A percentile compares a stretch with the other conserved stretches of the same genome.
These are phyloP conservation scores for Penicillium malachiteum DNA, from an alignment of 495 filamentous ascomycete species.

Conservation along the genomic window DNA sequence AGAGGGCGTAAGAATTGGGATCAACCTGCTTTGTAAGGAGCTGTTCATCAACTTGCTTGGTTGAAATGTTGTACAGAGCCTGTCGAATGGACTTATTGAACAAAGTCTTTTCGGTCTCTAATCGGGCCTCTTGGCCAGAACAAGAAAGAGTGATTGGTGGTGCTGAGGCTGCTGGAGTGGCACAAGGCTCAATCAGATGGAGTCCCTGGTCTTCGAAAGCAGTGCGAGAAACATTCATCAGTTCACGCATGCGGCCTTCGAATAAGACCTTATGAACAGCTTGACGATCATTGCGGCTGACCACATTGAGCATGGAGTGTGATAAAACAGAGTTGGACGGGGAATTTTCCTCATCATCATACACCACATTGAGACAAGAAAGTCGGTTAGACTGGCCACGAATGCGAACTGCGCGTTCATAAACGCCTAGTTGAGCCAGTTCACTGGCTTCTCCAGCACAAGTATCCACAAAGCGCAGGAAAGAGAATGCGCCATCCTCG, in stretches of 20 bases:
- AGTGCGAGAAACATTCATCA: constrained; percentile 76
- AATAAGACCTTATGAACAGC: constrained; percentile 67
- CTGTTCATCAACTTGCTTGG: constrained; percentile 64
- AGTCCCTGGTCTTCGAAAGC: constrained; percentile 69
- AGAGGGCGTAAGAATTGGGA: constrained; percentile 58
- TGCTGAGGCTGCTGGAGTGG: constrained; percentile 71
- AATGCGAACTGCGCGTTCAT: constrained; percentile 64
- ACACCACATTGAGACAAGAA: constrained; percentile 56
- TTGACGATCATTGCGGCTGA: constrained; percentile 63
- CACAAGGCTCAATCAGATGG: constrained; percentile 74
- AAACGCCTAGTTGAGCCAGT: constrained; percentile 59
- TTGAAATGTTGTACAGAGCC: constrained; percentile 64
- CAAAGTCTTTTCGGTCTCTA: constrained; percentile 69
- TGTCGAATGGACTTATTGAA: constrained; percentile 78
- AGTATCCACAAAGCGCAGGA: constrained; percentile 80
- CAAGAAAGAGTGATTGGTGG: constrained; percentile 81
- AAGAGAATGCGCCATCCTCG: constrained; percentile 72
- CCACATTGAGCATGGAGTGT: constrained; percentile 79
- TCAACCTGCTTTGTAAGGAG: constrained; percentile 70
- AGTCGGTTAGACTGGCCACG: constrained; percentile 44
- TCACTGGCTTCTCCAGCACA: constrained; percentile 70
- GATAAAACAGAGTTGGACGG: constrained; percentile 53
- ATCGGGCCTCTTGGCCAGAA: constrained; percentile 61
- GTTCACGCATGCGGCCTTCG: constrained; percentile 68
- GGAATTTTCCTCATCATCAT: constrained; percentile 57